Evolutionary conservation across 148 eudicot species (phyloP).

Genomic region (Silene conica): DNA sequence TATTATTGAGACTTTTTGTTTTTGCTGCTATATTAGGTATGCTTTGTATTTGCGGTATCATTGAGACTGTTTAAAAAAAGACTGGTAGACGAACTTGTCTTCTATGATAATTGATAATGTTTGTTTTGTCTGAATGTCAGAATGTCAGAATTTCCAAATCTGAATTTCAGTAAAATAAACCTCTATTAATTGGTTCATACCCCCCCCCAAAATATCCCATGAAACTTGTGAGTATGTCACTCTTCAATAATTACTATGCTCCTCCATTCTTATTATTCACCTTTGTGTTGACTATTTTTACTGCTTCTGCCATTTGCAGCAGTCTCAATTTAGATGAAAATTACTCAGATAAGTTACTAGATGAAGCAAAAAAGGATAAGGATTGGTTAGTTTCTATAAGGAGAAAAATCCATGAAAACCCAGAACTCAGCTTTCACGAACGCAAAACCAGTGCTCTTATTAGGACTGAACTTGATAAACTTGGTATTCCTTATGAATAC

Average conservation of each 20-base stretch:
- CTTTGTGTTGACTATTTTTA: slow-evolving; percentile 10
- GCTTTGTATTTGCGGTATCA: too few relatives aligned
- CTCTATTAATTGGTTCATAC: background rate
- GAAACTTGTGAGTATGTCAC: background rate
- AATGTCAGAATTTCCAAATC: too few relatives aligned
- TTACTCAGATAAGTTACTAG: slow-evolving; percentile 38
- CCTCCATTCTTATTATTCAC: slow-evolving; percentile 7
- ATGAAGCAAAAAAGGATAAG: slow-evolving; percentile 42
- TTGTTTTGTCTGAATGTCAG: too few relatives aligned
- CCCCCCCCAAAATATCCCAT: background rate
- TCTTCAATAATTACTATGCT: background rate
- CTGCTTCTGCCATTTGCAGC: background rate
- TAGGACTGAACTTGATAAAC: slow-evolving; percentile 59
- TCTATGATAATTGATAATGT: too few relatives aligned
- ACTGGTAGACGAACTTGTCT: too few relatives aligned
- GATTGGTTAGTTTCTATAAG: slow-evolving; percentile 68
- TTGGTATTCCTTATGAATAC: slow-evolving; percentile 62
- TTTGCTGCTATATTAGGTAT: too few relatives aligned
- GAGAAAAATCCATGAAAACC: slow-evolving; percentile 75
- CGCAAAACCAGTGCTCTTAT: slow-evolving; percentile 69
- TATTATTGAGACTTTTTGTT: too few relatives aligned
- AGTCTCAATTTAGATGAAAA: slow-evolving; percentile 27
- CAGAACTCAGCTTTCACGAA: slow-evolving; percentile 75
- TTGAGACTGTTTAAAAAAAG: too few relatives aligned
- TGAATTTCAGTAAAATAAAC: too few relatives aligned